Evolutionary conservation across 306 rosid species (phyloP), one percentile per base, ranked within the genome.

Genomic region (Dicorynia guianensis): DNA sequence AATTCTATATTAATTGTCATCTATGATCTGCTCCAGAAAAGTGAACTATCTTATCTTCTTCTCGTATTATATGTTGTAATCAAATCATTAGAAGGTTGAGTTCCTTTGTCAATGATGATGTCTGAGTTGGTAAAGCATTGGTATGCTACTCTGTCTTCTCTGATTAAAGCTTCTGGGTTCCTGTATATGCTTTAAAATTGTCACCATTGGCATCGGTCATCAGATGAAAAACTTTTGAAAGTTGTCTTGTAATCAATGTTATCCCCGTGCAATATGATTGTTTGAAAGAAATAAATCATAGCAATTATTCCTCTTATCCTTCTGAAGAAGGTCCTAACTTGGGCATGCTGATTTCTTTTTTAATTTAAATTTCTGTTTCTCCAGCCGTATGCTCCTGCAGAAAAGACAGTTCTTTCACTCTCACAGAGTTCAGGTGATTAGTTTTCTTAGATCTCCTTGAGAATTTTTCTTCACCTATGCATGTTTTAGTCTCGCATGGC

Each of bases 351-450:
- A 61, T 72, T 74, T 34, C 71, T 76, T 75, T 78, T 25, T 5
- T 63, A 14, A 36, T 66, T 67, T 43, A 49, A 76, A 59, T 61
- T 67, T 64, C 67, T 71, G 52, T 77, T 75, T 85, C 43, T 74
- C 62, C 93, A 95, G 96, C 83, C 97, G 96, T 46, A 72, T 86
- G 83, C 93, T 95, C 67, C 85, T 95, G 81, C 99, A 90, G 88
- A 95, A 95, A 78, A 89, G 99, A 79, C 97, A 87, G 82, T 95
- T 95, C 85, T 95, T 88, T 89, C 99, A 95, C 84, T 95, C 99
- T 34, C 99, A 95, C 73, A 87, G 99, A 80, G 99, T 95, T 82
- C 99, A 95, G 99, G 99, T 92, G 81, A 79, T 76, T 76, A 64
- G 42, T 54, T 67, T 74, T 70, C 75, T 75, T 50, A 63, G 44